These are phyloP conservation scores for Naegleria lovaniensis DNA, from an alignment of 208 protist genomes.

Conservation along the genomic window DNA sequence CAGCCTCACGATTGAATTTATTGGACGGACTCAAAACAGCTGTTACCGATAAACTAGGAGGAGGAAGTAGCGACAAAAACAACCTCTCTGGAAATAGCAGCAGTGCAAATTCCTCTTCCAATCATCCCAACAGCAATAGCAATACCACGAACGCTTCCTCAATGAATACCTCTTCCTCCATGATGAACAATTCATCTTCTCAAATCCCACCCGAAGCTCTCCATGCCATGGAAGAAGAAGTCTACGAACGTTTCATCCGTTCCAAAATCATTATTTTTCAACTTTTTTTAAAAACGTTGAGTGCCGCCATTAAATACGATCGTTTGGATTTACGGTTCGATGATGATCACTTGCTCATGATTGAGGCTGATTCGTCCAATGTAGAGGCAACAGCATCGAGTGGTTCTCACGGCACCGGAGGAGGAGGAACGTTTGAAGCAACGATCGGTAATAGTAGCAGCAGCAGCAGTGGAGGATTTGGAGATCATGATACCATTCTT, in stretches of 20 bases:
- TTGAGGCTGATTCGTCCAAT: not conserved
- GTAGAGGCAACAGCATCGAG: not conserved
- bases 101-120: not conserved
- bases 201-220: not conserved
- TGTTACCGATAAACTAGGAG: no score
- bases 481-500: no score
- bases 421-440: not conserved
- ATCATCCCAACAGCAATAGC: not conserved
- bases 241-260: not conserved
- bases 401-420: not conserved
- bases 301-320: slow-evolving; percentile 9
- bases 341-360: slow-evolving; percentile 10
- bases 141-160: no score
- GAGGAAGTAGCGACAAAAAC: not conserved
- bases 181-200: not conserved
- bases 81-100: not conserved
- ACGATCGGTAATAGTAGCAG: no score
- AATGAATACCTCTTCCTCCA: not conserved
- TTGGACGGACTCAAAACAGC: no score
- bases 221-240: not conserved
- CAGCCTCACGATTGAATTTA: not conserved
- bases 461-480: no score
- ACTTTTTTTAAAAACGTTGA: slow-evolving; percentile 13
- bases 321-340: not conserved
- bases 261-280: slow-evolving; percentile 25